Percentiles rank a stretch among this genome's conserved stretches.
phyloP scores from a whole-genome alignment of 2,329 filamentous ascomycete genomes.

The Phoma sp. region DNA sequence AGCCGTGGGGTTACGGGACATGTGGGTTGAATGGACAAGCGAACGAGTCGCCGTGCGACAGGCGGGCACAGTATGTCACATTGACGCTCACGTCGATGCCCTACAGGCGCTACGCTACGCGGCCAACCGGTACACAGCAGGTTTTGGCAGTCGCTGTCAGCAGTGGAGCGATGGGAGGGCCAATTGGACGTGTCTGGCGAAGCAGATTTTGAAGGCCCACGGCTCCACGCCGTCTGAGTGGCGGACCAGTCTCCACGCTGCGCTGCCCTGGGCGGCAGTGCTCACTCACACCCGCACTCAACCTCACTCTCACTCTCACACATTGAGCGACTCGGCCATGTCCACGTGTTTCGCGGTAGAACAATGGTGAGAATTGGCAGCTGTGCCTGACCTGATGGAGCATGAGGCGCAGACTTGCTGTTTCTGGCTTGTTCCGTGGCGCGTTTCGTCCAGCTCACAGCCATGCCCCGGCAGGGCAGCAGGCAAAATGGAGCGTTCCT shows the following conservation, averaged over 20 bases:
- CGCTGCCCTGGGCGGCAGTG: constrained; percentile 7
- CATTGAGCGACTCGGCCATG: constrained; percentile 10
- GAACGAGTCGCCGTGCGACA: constrained; percentile 22
- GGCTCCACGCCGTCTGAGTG: constrained; percentile 16
- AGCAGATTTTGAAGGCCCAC: constrained; percentile 24
- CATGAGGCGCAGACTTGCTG: constrained; percentile 24
- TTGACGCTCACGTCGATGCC: constrained; percentile 24
- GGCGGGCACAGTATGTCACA: constrained; percentile 24
- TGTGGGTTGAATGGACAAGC: constrained; percentile 16
- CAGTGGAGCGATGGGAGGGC: constrained; percentile 23
- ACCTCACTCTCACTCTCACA: no score
- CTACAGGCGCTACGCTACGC: constrained; percentile 26
- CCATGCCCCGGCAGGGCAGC: constrained; percentile 23
- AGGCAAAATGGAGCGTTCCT: constrained; percentile 31
- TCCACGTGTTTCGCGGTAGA: constrained; percentile 23
- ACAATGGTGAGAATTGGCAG: constrained; percentile 1
- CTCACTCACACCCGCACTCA: neutral
- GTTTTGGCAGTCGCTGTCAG: constrained; percentile 27
- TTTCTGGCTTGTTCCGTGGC: constrained; percentile 25
- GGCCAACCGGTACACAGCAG: constrained; percentile 27
- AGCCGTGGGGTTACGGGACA: constrained; percentile 28
- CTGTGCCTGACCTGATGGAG: constrained; percentile 14
- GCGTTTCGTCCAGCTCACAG: constrained; percentile 27
- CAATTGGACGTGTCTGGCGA: constrained; percentile 19
- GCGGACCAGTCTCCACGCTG: constrained; percentile 4